These are phyloP conservation scores for Aspergillus sclerotioniger DNA, from an alignment of 495 filamentous ascomycete genomes.

Conservation along the genomic window DNA sequence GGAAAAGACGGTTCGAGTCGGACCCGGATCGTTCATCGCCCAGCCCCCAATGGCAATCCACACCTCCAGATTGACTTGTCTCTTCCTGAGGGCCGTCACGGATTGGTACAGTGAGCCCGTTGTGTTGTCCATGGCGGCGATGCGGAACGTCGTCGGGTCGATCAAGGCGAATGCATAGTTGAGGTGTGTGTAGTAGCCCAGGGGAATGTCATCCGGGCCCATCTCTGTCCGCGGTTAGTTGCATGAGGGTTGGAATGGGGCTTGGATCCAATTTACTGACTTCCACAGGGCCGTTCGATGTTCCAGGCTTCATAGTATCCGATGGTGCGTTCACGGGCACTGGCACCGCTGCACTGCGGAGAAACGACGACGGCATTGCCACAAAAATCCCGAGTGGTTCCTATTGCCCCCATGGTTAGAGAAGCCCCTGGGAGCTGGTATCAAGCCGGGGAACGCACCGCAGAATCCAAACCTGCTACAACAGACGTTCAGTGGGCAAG, in stretches of 20 bases:
- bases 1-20: constrained; percentile 26
- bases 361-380: background rate
- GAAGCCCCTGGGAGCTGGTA: background rate
- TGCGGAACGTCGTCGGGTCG: constrained; percentile 32
- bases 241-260: background rate
- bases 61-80: constrained; percentile 26
- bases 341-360: background rate
- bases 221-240: background rate
- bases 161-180: constrained; percentile 46
- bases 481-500: constrained; percentile 7
- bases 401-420: background rate
- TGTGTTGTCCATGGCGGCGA: constrained; percentile 21
- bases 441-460: background rate
- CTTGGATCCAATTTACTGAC: background rate
- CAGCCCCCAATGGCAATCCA: constrained; percentile 48
- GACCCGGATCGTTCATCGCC: constrained; percentile 33
- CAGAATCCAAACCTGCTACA: background rate
- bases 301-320: constrained; percentile 31
- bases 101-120: constrained; percentile 22
- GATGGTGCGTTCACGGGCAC: constrained; percentile 5
- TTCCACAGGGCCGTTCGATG: constrained; percentile 8
- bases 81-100: constrained; percentile 34
- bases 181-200: constrained; percentile 38
- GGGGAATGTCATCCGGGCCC: constrained; percentile 20
- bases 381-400: constrained; percentile 25